Conservation (phyloP, 192 early-diverging fungal species). For the Backusella psychrophila region DNA sequence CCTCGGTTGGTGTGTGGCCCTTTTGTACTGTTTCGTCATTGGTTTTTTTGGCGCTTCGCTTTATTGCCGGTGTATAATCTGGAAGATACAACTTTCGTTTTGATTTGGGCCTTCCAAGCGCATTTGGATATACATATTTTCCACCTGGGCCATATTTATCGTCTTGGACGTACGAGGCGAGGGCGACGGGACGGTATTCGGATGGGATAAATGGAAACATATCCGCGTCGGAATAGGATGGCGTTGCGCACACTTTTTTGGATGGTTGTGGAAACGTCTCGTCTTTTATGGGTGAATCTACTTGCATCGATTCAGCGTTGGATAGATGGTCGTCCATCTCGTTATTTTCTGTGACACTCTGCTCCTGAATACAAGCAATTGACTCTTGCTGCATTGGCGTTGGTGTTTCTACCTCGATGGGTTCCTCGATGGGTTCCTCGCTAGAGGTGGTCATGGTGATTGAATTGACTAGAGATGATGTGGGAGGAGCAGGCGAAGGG, state of each 20-base stretch:
- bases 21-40: background rate
- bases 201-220: constrained; percentile 11
- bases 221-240: background rate
- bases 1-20: background rate
- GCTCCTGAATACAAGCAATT: background rate
- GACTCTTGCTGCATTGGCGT: background rate
- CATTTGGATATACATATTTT: constrained; percentile 21
- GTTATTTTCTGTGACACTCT: background rate
- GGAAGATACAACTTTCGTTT: constrained; percentile 18
- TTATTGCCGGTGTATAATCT: constrained; percentile 23
- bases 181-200: constrained; percentile 20
- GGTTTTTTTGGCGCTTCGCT: background rate
- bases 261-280: background rate
- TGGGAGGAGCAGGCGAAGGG: background rate
- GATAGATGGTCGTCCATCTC: background rate
- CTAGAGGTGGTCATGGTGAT: background rate
- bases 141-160: constrained; percentile 30
- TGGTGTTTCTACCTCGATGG: background rate
- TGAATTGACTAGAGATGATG: background rate
- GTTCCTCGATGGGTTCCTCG: no score
- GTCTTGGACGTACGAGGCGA: constrained; percentile 14
- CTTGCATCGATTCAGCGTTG: background rate
- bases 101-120: background rate
- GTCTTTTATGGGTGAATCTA: background rate
- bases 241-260: background rate